Evolutionary conservation across 2,329 filamentous ascomycete genomes (phyloP).

Genomic region (Colletotrichum tanaceti): DNA sequence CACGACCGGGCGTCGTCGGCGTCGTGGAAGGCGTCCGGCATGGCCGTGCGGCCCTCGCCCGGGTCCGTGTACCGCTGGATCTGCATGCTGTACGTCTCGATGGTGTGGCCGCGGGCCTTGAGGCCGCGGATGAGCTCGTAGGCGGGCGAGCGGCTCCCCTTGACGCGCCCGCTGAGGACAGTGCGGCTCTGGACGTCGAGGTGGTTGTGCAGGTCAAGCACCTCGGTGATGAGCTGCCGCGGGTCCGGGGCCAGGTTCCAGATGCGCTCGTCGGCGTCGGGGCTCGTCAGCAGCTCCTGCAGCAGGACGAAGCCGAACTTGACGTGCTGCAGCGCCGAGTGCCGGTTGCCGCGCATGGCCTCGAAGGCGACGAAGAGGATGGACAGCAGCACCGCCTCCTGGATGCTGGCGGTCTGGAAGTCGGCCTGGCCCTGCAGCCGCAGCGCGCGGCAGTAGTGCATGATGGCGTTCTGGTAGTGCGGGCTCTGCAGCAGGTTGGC

Average conservation of each 20-base stretch:
- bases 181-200: conserved; percentile 39
- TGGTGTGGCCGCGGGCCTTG: conserved; percentile 26
- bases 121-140: conserved; percentile 33
- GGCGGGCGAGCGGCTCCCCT: conserved; percentile 23
- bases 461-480: conserved; percentile 54
- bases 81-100: conserved; percentile 39
- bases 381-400: conserved; percentile 54
- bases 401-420: conserved; percentile 51
- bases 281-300: conserved; percentile 26
- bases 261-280: conserved; percentile 21
- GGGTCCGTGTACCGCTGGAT: conserved; percentile 35
- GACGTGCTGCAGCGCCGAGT: conserved; percentile 55
- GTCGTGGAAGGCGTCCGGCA: conserved; percentile 49
- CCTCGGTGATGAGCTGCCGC: conserved; percentile 33
- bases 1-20: conserved; percentile 53
- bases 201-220: conserved; percentile 33
- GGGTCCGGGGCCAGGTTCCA: conserved; percentile 38
- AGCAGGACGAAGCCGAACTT: conserved; percentile 51
- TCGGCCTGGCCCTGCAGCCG: conserved; percentile 53
- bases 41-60: conserved; percentile 44
- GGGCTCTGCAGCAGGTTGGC: conserved; percentile 36
- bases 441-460: conserved; percentile 56
- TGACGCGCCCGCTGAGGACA: conserved; percentile 26
- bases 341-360: conserved; percentile 53
- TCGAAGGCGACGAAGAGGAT: conserved; percentile 57